Conservation (phyloP, 31 red algal species). For the Pterothamnion heteromorphum region DNA sequence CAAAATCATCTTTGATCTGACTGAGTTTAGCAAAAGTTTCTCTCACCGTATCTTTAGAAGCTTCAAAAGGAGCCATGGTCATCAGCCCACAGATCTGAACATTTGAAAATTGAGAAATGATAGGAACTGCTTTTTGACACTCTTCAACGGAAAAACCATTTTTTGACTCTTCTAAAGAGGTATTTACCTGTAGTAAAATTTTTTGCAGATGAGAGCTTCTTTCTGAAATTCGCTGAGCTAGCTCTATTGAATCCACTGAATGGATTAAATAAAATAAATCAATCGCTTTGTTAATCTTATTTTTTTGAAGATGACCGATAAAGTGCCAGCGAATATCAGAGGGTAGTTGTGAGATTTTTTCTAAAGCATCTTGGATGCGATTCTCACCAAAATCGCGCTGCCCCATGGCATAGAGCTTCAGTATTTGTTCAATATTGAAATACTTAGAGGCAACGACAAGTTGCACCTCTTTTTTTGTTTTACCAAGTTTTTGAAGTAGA, state of each 20-base stretch:
- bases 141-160: conserved; percentile 41
- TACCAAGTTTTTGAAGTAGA: no score
- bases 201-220: conserved; percentile 45
- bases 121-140: background rate
- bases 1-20: conserved; percentile 24
- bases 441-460: conserved; percentile 91
- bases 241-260: conserved; percentile 72
- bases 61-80: conserved; percentile 74
- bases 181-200: conserved; percentile 91
- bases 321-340: conserved; percentile 85
- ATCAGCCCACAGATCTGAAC: conserved; percentile 83
- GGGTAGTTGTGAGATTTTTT: conserved; percentile 68
- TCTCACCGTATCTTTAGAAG: conserved; percentile 51
- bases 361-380: conserved; percentile 87
- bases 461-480: background rate
- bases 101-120: conserved; percentile 37
- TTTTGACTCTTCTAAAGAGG: conserved; percentile 78
- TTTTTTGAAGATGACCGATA: conserved; percentile 87
- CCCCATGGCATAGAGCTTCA: conserved; percentile 64
- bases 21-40: conserved; percentile 47
- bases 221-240: conserved; percentile 65
- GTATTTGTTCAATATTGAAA: conserved; percentile 53
- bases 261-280: conserved; percentile 74
- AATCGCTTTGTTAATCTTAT: conserved; percentile 80
- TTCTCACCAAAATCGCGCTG: conserved; percentile 96